Evolutionary conservation across 2,329 filamentous ascomycete genomes (phyloP).

Genomic region (Aspergillus pseudoterreus): DNA sequence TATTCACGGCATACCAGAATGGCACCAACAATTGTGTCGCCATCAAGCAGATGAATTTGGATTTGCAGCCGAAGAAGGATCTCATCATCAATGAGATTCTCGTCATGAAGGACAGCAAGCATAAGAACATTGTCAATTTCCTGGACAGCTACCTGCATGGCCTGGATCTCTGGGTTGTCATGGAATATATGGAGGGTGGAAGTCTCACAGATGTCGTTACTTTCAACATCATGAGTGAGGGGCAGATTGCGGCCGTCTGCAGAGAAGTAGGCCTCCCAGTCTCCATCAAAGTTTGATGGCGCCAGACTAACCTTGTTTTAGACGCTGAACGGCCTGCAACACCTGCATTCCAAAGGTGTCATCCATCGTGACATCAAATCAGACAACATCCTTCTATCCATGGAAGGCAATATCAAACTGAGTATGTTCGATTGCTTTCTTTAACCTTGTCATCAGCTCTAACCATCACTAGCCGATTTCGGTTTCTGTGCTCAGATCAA

Average conservation of each 20-base stretch:
- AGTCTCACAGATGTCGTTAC: conserved; percentile 97
- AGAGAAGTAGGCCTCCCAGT: conserved; percentile 59
- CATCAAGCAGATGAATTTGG: conserved; percentile 99
- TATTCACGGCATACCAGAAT: conserved; percentile 85
- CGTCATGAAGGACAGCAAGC: conserved; percentile 98
- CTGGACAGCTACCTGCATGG: conserved; percentile 91
- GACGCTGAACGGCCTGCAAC: conserved; percentile 85
- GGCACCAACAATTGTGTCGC: conserved; percentile 84
- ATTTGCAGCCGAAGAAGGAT: conserved; percentile 98
- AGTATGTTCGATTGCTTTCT: conserved; percentile 57
- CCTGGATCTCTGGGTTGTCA: conserved; percentile 95
- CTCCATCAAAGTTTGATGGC: neutral
- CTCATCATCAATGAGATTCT: conserved; percentile 98
- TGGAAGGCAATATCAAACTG: conserved; percentile 95
- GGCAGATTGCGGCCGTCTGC: conserved; percentile 93
- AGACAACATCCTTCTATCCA: conserved; percentile 90
- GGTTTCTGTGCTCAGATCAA: conserved; percentile 99
- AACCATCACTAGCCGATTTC: conserved; percentile 70
- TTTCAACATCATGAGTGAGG: conserved; percentile 98
- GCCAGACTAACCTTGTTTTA: conserved; percentile 27
- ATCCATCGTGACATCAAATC: conserved; percentile 99
- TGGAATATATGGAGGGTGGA: conserved; percentile 99
- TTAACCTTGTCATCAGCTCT: conserved; percentile 9
- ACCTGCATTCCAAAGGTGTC: conserved; percentile 94
- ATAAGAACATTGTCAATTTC: conserved; percentile 99